phyloP scores from a whole-genome alignment of 345 rosid genomes.

The Lepidium aucheri region DNA sequence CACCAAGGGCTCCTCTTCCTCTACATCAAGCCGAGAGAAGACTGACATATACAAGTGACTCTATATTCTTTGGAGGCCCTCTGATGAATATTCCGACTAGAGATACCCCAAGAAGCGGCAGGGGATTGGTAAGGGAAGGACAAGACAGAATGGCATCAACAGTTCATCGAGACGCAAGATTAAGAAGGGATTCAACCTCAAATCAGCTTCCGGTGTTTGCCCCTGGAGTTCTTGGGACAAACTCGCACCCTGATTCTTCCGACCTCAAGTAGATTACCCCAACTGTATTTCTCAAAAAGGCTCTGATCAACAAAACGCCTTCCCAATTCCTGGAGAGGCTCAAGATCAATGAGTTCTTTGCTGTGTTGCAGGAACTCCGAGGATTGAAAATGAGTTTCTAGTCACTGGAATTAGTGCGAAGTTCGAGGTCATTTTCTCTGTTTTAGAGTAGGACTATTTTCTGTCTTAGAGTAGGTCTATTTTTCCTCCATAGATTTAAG shows the following conservation, averaged over 20 bases:
- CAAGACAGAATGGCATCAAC: conserved; percentile 47
- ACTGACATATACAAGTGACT: conserved; percentile 72
- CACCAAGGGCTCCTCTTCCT: conserved; percentile 34
- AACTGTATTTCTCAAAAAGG: neutral
- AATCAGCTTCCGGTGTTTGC: conserved; percentile 84
- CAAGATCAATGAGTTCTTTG: neutral
- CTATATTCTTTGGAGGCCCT: conserved; percentile 92
- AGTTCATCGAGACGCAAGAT: conserved; percentile 58
- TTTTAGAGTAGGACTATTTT: neutral
- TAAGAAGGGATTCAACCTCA: conserved; percentile 66
- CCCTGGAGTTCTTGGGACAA: conserved; percentile 43
- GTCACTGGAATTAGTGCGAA: neutral
- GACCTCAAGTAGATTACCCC: conserved; percentile 30
- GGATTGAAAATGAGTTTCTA: neutral
- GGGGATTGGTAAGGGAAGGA: conserved; percentile 40
- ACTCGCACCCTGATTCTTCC: conserved; percentile 40
- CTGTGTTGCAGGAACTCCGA: neutral
- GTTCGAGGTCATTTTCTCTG: neutral
- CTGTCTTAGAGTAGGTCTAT: neutral
- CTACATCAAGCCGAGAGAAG: conserved; percentile 46
- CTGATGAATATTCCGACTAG: conserved; percentile 46
- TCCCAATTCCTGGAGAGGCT: conserved; percentile 4
- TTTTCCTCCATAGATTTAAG: neutral
- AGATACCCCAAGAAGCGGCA: conserved; percentile 46
- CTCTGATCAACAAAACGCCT: neutral